Evolutionary conservation across 202 grass and related monocot species (phyloP).

Genomic region (Sporobolus alterniflorus): DNA sequence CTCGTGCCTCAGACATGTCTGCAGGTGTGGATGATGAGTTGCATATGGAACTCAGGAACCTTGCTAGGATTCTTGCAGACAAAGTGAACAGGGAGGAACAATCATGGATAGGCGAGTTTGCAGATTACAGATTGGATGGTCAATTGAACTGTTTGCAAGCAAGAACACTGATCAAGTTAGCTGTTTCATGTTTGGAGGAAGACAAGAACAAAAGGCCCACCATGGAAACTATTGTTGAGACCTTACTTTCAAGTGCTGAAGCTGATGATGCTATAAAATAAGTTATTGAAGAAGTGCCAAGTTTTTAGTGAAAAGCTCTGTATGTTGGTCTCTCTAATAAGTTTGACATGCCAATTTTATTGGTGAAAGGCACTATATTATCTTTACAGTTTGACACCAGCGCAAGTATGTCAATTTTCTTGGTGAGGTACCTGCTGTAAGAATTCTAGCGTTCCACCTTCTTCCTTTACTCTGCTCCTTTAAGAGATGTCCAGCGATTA

Average conservation of each 20-base stretch:
- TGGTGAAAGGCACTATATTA: background rate
- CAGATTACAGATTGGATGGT: constrained; percentile 9
- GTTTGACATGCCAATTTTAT: background rate
- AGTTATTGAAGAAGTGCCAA: background rate
- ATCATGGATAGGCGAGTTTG: background rate
- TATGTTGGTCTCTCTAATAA: background rate
- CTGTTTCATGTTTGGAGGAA: constrained; percentile 43
- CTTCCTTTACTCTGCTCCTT: too few species aligned
- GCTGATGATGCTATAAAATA: background rate
- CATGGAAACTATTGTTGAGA: constrained; percentile 28
- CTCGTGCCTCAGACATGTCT: background rate
- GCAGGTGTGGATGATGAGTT: background rate
- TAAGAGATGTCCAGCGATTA: too few species aligned
- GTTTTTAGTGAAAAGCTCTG: background rate
- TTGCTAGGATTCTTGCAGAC: background rate
- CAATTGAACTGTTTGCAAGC: constrained; percentile 38
- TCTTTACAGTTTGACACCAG: background rate
- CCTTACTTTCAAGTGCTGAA: constrained; percentile 16
- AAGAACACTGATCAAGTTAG: constrained; percentile 28
- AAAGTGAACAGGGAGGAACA: background rate
- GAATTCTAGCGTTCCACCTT: background rate
- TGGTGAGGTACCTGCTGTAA: background rate
- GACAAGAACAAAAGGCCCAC: constrained; percentile 38
- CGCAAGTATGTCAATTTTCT: background rate
- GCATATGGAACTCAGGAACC: background rate